phyloP scores from a whole-genome alignment of 1,284 basidiomycete genomes.

The Malassezia equina region DNA sequence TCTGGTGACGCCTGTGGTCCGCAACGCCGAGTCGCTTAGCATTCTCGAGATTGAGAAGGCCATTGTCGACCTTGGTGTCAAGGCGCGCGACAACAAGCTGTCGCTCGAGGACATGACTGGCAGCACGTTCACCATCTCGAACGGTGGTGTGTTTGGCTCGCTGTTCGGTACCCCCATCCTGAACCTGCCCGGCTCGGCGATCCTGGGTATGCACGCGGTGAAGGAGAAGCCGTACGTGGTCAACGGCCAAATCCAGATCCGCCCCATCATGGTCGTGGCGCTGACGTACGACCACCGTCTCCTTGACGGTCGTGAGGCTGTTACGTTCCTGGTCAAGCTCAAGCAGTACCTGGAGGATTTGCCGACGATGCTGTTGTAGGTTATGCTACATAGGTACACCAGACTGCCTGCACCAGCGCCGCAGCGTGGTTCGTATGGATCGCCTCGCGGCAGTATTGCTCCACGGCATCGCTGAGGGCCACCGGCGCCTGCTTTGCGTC shows the following conservation, averaged over 20 bases:
- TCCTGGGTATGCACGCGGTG: slow-evolving; percentile 91
- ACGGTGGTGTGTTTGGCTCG: slow-evolving; percentile 96
- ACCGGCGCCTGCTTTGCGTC: slow-evolving; percentile 4
- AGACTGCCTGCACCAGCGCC: slow-evolving; percentile 11
- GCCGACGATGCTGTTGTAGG: slow-evolving; percentile 40
- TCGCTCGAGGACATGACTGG: slow-evolving; percentile 77
- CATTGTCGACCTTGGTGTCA: slow-evolving; percentile 79
- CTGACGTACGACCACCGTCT: slow-evolving; percentile 93
- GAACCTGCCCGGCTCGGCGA: slow-evolving; percentile 89
- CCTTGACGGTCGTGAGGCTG: slow-evolving; percentile 88
- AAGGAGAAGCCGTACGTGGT: slow-evolving; percentile 89
- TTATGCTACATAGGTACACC: slow-evolving; percentile 9
- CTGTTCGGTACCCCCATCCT: slow-evolving; percentile 87
- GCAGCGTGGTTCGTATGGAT: slow-evolving; percentile 7
- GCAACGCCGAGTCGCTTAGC: slow-evolving; percentile 77
- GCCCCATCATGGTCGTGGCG: slow-evolving; percentile 77
- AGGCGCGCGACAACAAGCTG: slow-evolving; percentile 89
- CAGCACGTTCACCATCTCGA: slow-evolving; percentile 96
- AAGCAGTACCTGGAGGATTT: slow-evolving; percentile 48
- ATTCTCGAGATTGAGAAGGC: slow-evolving; percentile 87
- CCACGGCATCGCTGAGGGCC: not conserved
- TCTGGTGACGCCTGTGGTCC: slow-evolving; percentile 86
- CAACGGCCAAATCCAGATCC: slow-evolving; percentile 58
- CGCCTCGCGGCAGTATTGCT: not conserved
- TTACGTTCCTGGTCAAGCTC: slow-evolving; percentile 83